A percentile compares a stretch with the other conserved stretches of the same genome.
These are phyloP conservation scores for Lachnellula cervina DNA, from an alignment of 2,329 filamentous ascomycete genomes.

Conservation along the genomic window DNA sequence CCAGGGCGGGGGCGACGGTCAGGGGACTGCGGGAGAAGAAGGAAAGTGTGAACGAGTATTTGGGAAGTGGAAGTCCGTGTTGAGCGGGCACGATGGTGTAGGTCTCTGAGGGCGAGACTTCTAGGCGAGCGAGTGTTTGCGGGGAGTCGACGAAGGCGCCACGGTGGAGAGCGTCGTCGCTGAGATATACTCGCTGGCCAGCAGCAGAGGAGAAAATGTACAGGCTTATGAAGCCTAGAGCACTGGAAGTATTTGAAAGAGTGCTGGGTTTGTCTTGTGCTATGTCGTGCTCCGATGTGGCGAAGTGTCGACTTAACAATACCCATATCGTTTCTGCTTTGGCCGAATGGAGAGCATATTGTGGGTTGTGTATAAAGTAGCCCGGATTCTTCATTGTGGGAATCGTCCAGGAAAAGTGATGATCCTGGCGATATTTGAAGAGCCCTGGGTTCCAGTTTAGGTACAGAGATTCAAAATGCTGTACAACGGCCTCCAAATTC, in stretches of 20 bases:
- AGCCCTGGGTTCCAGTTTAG: constrained; percentile 93
- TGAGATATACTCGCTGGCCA: constrained; percentile 69
- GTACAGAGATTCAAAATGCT: constrained; percentile 94
- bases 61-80: constrained; percentile 66
- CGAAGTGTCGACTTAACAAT: constrained; percentile 80
- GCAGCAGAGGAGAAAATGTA: constrained; percentile 65
- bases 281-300: constrained; percentile 58
- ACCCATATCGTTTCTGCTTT: constrained; percentile 69
- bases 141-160: constrained; percentile 91
- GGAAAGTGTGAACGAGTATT: constrained; percentile 82
- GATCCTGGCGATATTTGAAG: constrained; percentile 77
- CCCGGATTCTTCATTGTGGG: constrained; percentile 43
- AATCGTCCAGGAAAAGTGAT: constrained; percentile 81
- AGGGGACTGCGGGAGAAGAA: constrained; percentile 68
- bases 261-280: constrained; percentile 39
- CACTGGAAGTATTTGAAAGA: constrained; percentile 28
- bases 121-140: constrained; percentile 78
- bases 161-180: constrained; percentile 65
- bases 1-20: constrained; percentile 52
- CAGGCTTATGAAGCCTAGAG: constrained; percentile 77
- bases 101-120: constrained; percentile 42
- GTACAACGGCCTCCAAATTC: constrained; percentile 76
- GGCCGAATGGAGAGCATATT: constrained; percentile 63
- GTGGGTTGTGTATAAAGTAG: constrained; percentile 61
- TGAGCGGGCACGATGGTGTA: constrained; percentile 69